Evolutionary conservation across 2,329 filamentous ascomycete species (phyloP).

Genomic region (Fusarium succisae): DNA sequence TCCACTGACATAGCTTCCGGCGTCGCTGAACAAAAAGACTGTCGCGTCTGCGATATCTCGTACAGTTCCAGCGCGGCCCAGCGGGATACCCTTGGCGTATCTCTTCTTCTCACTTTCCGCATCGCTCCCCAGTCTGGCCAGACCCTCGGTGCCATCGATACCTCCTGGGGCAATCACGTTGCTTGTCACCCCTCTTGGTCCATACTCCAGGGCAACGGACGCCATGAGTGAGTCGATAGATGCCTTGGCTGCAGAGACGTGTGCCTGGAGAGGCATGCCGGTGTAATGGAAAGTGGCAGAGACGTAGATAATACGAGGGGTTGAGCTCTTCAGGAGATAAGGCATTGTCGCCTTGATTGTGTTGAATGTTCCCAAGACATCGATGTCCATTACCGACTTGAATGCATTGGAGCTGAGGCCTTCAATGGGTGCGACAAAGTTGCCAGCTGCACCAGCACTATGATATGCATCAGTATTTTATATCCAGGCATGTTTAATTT

Average conservation of each 20-base stretch:
- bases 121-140: constrained; percentile 67
- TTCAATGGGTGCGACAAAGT: constrained; percentile 88
- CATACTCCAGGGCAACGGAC: constrained; percentile 86
- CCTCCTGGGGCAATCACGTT: constrained; percentile 92
- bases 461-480: neutral
- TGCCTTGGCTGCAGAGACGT: constrained; percentile 92
- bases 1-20: constrained; percentile 87
- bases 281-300: constrained; percentile 93
- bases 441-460: constrained; percentile 92
- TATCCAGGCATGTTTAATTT: neutral
- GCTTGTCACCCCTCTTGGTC: constrained; percentile 83
- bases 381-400: constrained; percentile 95
- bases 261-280: constrained; percentile 84
- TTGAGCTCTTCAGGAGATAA: constrained; percentile 78
- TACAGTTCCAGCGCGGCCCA: constrained; percentile 79
- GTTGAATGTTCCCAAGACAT: constrained; percentile 92
- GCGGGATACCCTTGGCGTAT: constrained; percentile 66
- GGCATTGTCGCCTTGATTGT: constrained; percentile 92
- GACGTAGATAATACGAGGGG: constrained; percentile 86
- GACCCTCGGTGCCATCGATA: constrained; percentile 85
- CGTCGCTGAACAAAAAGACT: constrained; percentile 86
- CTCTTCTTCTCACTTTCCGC: constrained; percentile 45
- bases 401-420: constrained; percentile 89
- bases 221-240: constrained; percentile 86
- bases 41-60: constrained; percentile 94